Evolutionary conservation across 2,329 filamentous ascomycete genomes (phyloP).

Genomic region (Hortaea werneckii): DNA sequence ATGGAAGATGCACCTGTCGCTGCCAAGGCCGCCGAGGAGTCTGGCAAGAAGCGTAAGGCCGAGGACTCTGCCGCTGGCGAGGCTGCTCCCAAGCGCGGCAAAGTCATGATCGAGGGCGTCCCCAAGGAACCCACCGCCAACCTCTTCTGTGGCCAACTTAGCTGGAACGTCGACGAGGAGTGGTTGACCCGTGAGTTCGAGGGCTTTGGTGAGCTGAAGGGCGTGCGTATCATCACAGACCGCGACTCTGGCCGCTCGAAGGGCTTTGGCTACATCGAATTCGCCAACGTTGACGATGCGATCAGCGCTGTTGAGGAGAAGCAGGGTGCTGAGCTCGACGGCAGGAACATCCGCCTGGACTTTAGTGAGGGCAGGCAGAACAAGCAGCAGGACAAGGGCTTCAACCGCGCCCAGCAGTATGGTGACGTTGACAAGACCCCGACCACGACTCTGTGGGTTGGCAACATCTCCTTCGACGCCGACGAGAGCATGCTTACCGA

Average conservation of each 20-base stretch:
- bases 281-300: constrained; percentile 56
- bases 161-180: constrained; percentile 83
- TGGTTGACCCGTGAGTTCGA: constrained; percentile 73
- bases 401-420: constrained; percentile 54
- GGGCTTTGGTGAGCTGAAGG: constrained; percentile 60
- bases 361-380: constrained; percentile 59
- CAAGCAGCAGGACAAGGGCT: constrained; percentile 40
- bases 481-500: constrained; percentile 65
- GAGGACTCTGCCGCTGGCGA: constrained; percentile 40
- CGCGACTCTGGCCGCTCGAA: constrained; percentile 72
- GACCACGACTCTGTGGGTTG: constrained; percentile 81
- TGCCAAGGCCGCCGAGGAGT: constrained; percentile 28
- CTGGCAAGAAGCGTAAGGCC: constrained; percentile 59
- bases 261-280: constrained; percentile 90
- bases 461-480: constrained; percentile 78
- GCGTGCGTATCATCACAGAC: constrained; percentile 75
- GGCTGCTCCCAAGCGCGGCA: constrained; percentile 53
- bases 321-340: constrained; percentile 64
- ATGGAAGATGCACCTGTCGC: constrained; percentile 31
- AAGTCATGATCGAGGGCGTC: constrained; percentile 32
- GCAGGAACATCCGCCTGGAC: constrained; percentile 67
- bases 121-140: constrained; percentile 46
- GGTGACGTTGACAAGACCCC: constrained; percentile 71
- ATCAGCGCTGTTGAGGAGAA: constrained; percentile 64
- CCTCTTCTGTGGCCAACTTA: constrained; percentile 82